Evolutionary conservation across 225 moss, liverwort and hornwort genomes (phyloP), one percentile per base, ranked within the genome.

Genomic region (Pseudoscleropodium purum): DNA sequence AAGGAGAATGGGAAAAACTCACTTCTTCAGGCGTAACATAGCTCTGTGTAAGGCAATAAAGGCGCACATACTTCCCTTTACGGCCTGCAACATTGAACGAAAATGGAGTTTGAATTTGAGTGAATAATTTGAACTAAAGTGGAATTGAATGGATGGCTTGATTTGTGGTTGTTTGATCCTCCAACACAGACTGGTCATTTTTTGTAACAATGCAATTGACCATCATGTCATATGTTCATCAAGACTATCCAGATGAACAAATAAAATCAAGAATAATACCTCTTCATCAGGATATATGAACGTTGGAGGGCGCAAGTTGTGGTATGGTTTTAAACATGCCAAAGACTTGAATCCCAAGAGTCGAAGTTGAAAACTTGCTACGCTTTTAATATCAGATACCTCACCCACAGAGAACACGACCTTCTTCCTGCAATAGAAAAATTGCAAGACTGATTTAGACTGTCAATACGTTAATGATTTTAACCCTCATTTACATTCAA

Each of bases 211-310:
- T 79, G 59, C 29, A 74, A 80, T 81, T 81, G 52, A 67, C 61
- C 57, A 75, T 59, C 84, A 57, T 41, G 62, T 61, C 88, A 52
- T 43, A 63, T n/a, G 82, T 72, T 51, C 57, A 67, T 86, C 51
- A 51, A 51, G 51, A 51, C 68, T 61, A 80, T 60, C 86, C 68
- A 39, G 43, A 75, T 69, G 34, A 74, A 62, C 62, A 74, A 75
- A 19, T 73, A 72, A 67, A 81, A 82, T 75, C 84, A 87, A 90
- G 43, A 77, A 56, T 25, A 56, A n/a, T 85, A 99, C 99, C 92
- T 96, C 96, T 90, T 99, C 99, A 86, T 99, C 99, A 84, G 99
- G 99, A 89, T 96, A 99, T 59, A 99, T 85, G 88, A 99, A 99
- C 63, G 99, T 99, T 59, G 99, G 96, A 68, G 99, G 95, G 51